Evolutionary conservation across 257 asterid genomes (phyloP).

Genomic region (Plantago major): DNA sequence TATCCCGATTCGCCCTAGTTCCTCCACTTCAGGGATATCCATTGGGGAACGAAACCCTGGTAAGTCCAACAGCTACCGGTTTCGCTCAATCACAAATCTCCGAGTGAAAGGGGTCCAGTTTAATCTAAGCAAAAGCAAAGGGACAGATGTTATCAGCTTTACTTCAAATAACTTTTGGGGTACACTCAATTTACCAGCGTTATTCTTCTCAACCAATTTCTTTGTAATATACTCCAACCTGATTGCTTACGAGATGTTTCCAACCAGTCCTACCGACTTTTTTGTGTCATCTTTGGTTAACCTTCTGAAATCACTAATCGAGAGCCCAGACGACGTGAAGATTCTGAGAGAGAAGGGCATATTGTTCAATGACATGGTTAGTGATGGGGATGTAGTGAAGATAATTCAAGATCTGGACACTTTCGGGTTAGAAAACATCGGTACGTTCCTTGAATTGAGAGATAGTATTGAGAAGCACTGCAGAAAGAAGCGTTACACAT

Average conservation of each 20-base stretch:
- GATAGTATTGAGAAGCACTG: conserved; percentile 3
- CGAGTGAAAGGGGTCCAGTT: not conserved
- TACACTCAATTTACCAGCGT: not conserved
- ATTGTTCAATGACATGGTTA: conserved; percentile 15
- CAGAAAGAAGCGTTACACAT: conserved; percentile 5
- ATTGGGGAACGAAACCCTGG: not conserved
- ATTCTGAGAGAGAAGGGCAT: conserved; percentile 26
- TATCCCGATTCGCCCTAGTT: not conserved
- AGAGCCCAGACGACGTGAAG: conserved; percentile 22
- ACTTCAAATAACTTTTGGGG: not conserved
- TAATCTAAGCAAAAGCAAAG: not conserved
- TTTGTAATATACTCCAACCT: conserved; percentile 19
- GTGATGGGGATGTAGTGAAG: conserved; percentile 26
- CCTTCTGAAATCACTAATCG: conserved; percentile 26
- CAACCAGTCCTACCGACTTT: not conserved
- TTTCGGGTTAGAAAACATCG: not conserved
- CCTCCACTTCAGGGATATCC: too few species aligned
- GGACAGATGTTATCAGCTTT: not conserved
- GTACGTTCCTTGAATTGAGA: not conserved
- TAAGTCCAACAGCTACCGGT: not conserved
- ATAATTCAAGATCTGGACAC: conserved; percentile 5
- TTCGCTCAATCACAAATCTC: conserved; percentile 7
- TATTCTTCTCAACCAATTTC: not conserved
- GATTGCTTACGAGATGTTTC: conserved; percentile 26
- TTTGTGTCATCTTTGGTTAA: conserved; percentile 15